Conservation (phyloP, 257 asterid genomes). For the Solanum sparsipilum region DNA sequence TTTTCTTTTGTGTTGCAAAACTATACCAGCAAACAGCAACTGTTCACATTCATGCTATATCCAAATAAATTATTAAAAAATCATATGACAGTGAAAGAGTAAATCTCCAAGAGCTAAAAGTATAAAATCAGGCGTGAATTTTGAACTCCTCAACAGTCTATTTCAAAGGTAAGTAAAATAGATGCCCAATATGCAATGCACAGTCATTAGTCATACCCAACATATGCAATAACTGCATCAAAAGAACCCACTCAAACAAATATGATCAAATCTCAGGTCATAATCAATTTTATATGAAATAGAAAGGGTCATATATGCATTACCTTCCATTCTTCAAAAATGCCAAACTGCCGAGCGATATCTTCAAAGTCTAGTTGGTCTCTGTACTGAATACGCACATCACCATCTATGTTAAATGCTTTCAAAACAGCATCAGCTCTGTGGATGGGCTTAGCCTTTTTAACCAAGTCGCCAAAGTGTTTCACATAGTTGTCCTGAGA, state of each 20-base stretch:
- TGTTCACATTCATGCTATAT: not conserved
- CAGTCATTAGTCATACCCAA: not conserved
- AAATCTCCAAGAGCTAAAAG: not conserved
- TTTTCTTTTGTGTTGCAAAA: not conserved
- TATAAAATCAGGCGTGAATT: not conserved
- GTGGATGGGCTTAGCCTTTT: slow-evolving; percentile 54
- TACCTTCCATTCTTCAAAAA: slow-evolving; percentile 99
- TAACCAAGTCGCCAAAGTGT: slow-evolving; percentile 60
- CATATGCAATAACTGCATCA: not conserved
- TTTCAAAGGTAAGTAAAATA: not conserved
- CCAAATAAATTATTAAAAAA: not conserved
- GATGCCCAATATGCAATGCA: not conserved
- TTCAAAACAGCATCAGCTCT: slow-evolving; percentile 56
- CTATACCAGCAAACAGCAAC: not conserved
- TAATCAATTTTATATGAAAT: not conserved
- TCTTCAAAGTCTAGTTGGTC: slow-evolving; percentile 62
- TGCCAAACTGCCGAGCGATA: slow-evolving; percentile 80
- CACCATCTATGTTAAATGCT: slow-evolving; percentile 61
- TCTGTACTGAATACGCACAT: slow-evolving; percentile 62
- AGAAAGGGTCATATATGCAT: not conserved
- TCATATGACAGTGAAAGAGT: not conserved
- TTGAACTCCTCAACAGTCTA: not conserved
- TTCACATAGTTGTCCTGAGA: slow-evolving; percentile 63
- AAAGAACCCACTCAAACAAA: not conserved
- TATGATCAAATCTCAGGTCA: not conserved